phyloP scores from a whole-genome alignment of 371 early-diverging fungal genomes.

The Mucor mucedo region DNA sequence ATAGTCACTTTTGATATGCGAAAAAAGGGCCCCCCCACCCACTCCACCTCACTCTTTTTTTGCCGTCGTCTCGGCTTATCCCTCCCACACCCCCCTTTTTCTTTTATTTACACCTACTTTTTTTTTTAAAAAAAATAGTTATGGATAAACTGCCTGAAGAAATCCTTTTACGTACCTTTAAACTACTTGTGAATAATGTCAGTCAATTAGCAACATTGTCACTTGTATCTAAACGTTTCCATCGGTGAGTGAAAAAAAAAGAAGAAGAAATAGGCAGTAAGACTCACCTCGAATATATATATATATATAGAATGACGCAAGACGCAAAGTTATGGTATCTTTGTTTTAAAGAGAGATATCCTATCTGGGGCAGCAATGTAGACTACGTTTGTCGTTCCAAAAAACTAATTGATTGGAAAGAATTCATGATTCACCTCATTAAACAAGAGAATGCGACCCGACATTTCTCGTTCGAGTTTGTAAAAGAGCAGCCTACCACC shows the following conservation, averaged over 20 bases:
- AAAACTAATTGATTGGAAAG: slow-evolving; percentile 32
- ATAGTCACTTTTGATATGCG: no score
- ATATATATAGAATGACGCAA: slow-evolving; percentile 18
- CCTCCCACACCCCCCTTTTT: not conserved
- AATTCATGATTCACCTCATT: slow-evolving; percentile 30
- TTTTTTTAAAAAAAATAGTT: not conserved
- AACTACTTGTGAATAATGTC: slow-evolving; percentile 10
- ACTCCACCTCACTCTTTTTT: no score
- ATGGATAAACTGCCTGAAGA: slow-evolving; percentile 42
- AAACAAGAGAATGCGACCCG: slow-evolving; percentile 28
- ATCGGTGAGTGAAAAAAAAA: not conserved
- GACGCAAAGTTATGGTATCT: slow-evolving; percentile 37
- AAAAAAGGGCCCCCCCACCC: no score
- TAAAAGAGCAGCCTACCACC: slow-evolving; percentile 15
- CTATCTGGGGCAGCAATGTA: slow-evolving; percentile 29
- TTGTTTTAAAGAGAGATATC: slow-evolving; percentile 23
- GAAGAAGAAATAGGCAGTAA: not conserved
- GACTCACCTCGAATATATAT: not conserved
- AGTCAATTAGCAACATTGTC: slow-evolving; percentile 1
- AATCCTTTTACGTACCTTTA: slow-evolving; percentile 27
- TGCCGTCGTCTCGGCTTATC: not conserved
- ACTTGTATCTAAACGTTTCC: slow-evolving; percentile 9
- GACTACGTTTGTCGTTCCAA: slow-evolving; percentile 19
- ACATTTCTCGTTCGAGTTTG: slow-evolving; percentile 30
- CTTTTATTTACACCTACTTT: not conserved